Conservation (phyloP, 495 filamentous ascomycete species). For the Penicillium coprophilum region DNA sequence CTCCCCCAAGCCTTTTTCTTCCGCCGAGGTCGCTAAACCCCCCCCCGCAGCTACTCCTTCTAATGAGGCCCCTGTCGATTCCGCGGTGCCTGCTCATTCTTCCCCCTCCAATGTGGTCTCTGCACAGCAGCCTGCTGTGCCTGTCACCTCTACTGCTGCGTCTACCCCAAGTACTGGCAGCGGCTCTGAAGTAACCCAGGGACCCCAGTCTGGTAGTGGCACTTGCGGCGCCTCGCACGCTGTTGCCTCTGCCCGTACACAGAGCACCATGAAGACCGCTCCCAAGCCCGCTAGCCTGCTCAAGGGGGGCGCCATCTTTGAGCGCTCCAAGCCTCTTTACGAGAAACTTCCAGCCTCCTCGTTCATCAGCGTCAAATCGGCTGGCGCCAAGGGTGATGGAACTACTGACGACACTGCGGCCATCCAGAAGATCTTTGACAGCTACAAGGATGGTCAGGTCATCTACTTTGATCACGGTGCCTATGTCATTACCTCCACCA, state of each 20-base stretch:
- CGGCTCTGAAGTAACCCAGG: slow-evolving; percentile 6
- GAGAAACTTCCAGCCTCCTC: slow-evolving; percentile 43
- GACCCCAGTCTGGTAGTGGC: slow-evolving; percentile 9
- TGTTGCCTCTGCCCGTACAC: slow-evolving; percentile 38
- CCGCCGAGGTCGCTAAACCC: slow-evolving; percentile 5
- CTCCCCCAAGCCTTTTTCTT: slow-evolving; percentile 2
- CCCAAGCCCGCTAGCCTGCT: slow-evolving; percentile 43
- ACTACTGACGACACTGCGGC: slow-evolving; percentile 57
- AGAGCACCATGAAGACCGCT: slow-evolving; percentile 35
- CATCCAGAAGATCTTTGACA: slow-evolving; percentile 72
- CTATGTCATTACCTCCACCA: slow-evolving; percentile 79
- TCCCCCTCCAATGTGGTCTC: not conserved
- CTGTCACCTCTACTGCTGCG: not conserved
- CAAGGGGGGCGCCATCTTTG: slow-evolving; percentile 55
- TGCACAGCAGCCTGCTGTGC: not conserved
- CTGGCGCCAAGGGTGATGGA: slow-evolving; percentile 79
- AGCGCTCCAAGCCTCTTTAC: slow-evolving; percentile 69
- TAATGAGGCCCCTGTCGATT: slow-evolving; percentile 1
- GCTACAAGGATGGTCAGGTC: slow-evolving; percentile 57
- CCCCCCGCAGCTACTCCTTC: slow-evolving; percentile 7
- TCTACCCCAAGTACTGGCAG: not conserved
- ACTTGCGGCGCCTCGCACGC: slow-evolving; percentile 34
- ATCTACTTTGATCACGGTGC: slow-evolving; percentile 92
- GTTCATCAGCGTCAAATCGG: slow-evolving; percentile 70
- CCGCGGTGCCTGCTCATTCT: not conserved